Percentiles rank a stretch among this genome's conserved stretches.
These are phyloP conservation scores for Aspergillus sp. DNA, from an alignment of 2,329 filamentous ascomycete species.

Conservation along the genomic window DNA sequence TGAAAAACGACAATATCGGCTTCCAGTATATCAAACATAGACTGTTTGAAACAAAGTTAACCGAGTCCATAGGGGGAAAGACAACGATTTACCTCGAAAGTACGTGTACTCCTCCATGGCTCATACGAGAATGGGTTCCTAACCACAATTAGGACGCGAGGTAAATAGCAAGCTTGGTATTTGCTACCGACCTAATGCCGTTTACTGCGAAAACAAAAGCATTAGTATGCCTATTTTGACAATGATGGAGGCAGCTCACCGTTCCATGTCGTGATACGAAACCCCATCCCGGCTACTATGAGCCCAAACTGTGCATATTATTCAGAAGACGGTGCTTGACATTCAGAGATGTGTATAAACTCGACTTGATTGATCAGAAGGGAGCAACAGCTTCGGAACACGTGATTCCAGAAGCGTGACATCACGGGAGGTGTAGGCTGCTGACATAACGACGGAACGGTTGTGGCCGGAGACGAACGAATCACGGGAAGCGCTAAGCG, in stretches of 20 bases:
- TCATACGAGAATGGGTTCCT: constrained; percentile 83
- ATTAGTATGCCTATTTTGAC: not conserved
- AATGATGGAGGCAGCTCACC: constrained; percentile 50
- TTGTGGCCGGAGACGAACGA: constrained; percentile 20
- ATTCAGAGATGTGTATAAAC: not conserved
- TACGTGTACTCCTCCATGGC: constrained; percentile 72
- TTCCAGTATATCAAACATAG: constrained; percentile 92
- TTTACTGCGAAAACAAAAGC: constrained; percentile 59
- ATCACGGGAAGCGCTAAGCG: constrained; percentile 32
- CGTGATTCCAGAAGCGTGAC: constrained; percentile 23
- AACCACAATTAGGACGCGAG: not conserved
- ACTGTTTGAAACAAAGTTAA: constrained; percentile 44
- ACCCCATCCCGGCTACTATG: constrained; percentile 55
- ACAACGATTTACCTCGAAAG: constrained; percentile 58
- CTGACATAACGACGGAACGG: constrained; percentile 17
- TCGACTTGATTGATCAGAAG: not conserved
- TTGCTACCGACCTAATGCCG: constrained; percentile 64
- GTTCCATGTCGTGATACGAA: constrained; percentile 86
- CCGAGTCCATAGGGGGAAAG: not conserved
- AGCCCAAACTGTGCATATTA: constrained; percentile 17
- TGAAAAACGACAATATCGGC: constrained; percentile 94
- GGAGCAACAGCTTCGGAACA: constrained; percentile 10
- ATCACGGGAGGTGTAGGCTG: constrained; percentile 21
- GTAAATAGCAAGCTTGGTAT: not conserved
- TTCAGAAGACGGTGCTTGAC: not conserved